Base-by-base conservation (phyloP, 2,329 filamentous ascomycete species). In the Penicillium sp. region DNA sequence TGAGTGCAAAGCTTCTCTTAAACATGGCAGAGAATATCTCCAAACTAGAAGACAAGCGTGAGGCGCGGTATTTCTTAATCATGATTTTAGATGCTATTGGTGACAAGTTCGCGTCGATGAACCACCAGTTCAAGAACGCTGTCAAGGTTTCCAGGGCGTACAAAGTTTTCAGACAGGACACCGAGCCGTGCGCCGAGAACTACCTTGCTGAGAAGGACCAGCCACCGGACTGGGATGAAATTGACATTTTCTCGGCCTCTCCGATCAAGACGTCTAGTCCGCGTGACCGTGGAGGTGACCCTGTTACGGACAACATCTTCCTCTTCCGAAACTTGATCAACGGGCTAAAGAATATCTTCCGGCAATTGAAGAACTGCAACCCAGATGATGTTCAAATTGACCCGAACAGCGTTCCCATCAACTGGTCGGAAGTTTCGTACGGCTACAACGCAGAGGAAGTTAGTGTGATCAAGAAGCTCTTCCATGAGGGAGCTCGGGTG, bases 21-120 rank as follows among this genome's bases (percentile, higher is more conserved):
- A 99, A 99, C 73, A 96, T 99, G 91, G 94, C 93, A 0, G 96
- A 99, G 69, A 96, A 91, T 73, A 99, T 99, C 70, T 91, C 93
- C 1, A 96, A 93, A 74, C 84, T 99, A 66, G 89, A 89, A 21
- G 91, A 96, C 72, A 99, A 97, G 78, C 86, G 89, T 43, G 93
- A 99, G 73, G 94, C 94, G 25, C 88, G 96, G 6, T 93, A 97
- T 73, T 96, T 96, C 73, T 79, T 99, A 60, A 91, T 99, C 70
- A 94, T 96, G 86, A 97, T 99, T 44, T 79, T 99, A 56, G 96
- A 97, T 75, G 94, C 96, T 10, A 97, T 99, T 66, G 94, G 91
- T 49, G 94, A 99, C 71, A 99, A 99, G 72, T 97, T 99, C 71
- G 93, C 93, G 1, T 88, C 92, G 2, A 99, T 99, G 94, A 99